These are phyloP conservation scores for Yamadazyma dendronema DNA, from an alignment of 1,139 yeast species.

Conservation along the genomic window DNA sequence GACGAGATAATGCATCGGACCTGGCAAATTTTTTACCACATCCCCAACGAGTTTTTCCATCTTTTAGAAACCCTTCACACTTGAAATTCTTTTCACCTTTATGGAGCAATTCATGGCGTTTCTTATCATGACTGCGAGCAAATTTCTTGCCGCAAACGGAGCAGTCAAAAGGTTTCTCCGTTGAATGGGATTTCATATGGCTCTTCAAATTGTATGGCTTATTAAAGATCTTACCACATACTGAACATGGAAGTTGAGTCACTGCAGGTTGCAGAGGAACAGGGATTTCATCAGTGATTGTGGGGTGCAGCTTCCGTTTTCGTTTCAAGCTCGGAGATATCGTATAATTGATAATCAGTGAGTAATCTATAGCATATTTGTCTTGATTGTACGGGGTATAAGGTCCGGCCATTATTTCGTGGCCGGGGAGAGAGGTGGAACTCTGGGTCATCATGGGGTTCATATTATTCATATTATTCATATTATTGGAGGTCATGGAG, in stretches of 20 bases:
- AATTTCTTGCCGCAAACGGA: slow-evolving; percentile 47
- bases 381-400: too few relatives aligned
- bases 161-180: slow-evolving; percentile 55
- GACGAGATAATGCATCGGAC: slow-evolving; percentile 57
- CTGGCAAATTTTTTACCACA: slow-evolving; percentile 59
- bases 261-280: slow-evolving; percentile 2
- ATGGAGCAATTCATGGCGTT: slow-evolving; percentile 55
- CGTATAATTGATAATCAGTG: slow-evolving; percentile 37
- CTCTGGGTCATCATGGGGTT: too few relatives aligned
- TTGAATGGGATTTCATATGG: slow-evolving; percentile 56
- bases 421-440: too few relatives aligned
- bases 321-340: slow-evolving; percentile 36
- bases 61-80: slow-evolving; percentile 53
- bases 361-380: slow-evolving; percentile 29
- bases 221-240: slow-evolving; percentile 50
- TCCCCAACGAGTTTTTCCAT: slow-evolving; percentile 56
- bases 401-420: too few relatives aligned
- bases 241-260: slow-evolving; percentile 42
- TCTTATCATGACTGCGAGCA: slow-evolving; percentile 57
- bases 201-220: slow-evolving; percentile 56
- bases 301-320: slow-evolving; percentile 23
- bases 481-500: too few relatives aligned
- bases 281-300: neutral
- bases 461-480: too few relatives aligned
- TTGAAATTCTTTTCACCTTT: slow-evolving; percentile 54